Evolutionary conservation across 140 eudicot genomes (phyloP).

Genomic region (Senecio squalidus): DNA sequence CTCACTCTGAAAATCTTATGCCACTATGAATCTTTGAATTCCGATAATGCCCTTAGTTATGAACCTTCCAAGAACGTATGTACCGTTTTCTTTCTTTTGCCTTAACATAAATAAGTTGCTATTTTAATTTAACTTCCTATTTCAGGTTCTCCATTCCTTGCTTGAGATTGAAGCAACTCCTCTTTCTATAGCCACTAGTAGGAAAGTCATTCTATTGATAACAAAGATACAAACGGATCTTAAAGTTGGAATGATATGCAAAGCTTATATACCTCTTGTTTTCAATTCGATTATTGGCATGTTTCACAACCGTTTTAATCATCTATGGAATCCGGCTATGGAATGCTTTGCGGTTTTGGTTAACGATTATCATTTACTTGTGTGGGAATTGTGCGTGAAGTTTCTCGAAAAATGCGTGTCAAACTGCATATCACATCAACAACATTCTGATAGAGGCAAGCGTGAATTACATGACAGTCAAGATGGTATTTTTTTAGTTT

Average conservation of each 20-base stretch:
- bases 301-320: slow-evolving; percentile 63
- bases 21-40: slow-evolving; percentile 54
- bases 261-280: slow-evolving; percentile 43
- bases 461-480: slow-evolving; percentile 23
- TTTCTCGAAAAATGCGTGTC: slow-evolving; percentile 48
- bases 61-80: slow-evolving; percentile 39
- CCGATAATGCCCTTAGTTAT: slow-evolving; percentile 14
- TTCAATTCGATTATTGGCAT: slow-evolving; percentile 67
- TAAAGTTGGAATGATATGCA: slow-evolving; percentile 38
- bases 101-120: neutral
- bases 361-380: slow-evolving; percentile 34
- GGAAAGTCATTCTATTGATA: slow-evolving; percentile 55
- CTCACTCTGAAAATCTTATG: slow-evolving; percentile 73
- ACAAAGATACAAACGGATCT: slow-evolving; percentile 74
- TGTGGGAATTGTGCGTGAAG: slow-evolving; percentile 59
- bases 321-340: slow-evolving; percentile 69
- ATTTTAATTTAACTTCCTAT: neutral
- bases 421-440: slow-evolving; percentile 31
- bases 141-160: slow-evolving; percentile 67
- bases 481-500: slow-evolving; percentile 41
- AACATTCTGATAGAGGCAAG: slow-evolving; percentile 26
- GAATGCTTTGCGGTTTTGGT: slow-evolving; percentile 61
- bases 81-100: slow-evolving; percentile 10
- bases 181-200: slow-evolving; percentile 61
- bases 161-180: slow-evolving; percentile 65